Percentiles rank a stretch among this genome's conserved stretches.
phyloP scores from a whole-genome alignment of 169 alveolate genomes.

The Plasmodium vinckei region DNA sequence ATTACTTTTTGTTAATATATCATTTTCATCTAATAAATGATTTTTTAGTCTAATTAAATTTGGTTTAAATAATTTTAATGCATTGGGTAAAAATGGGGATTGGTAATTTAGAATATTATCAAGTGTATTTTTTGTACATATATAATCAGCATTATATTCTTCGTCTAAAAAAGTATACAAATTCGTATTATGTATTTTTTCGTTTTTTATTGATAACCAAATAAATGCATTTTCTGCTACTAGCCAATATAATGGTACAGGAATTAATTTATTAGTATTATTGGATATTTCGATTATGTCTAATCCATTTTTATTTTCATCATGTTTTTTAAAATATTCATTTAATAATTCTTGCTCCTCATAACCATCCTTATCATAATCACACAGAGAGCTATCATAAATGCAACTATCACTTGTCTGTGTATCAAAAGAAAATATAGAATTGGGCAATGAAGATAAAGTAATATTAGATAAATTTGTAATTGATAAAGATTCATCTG shows the following conservation, averaged over 20 bases:
- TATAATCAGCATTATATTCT: constrained; percentile 51
- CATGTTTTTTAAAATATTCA: constrained; percentile 66
- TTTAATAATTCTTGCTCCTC: constrained; percentile 56
- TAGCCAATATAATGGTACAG: constrained; percentile 70
- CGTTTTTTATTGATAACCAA: constrained; percentile 69
- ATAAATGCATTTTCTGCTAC: constrained; percentile 72
- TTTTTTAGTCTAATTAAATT: constrained; percentile 44
- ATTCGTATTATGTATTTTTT: constrained; percentile 45
- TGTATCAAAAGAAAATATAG: constrained; percentile 42
- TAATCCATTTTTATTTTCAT: background rate
- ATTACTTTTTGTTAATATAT: constrained; percentile 8
- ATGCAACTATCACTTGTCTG: constrained; percentile 25
- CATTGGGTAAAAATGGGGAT: constrained; percentile 59
- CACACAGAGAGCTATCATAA: constrained; percentile 50
- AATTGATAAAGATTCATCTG: constrained; percentile 5
- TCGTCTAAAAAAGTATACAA: constrained; percentile 51
- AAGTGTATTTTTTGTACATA: constrained; percentile 53
- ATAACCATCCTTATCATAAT: constrained; percentile 55
- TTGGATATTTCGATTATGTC: constrained; percentile 51
- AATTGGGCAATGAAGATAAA: constrained; percentile 42
- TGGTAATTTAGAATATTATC: constrained; percentile 70
- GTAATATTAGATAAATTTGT: constrained; percentile 46
- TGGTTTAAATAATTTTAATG: constrained; percentile 43
- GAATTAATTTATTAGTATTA: constrained; percentile 63
- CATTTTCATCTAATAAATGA: constrained; percentile 37